These are phyloP conservation scores for Prunus davidiana DNA, from an alignment of 306 rosid genomes.

Conservation along the genomic window DNA sequence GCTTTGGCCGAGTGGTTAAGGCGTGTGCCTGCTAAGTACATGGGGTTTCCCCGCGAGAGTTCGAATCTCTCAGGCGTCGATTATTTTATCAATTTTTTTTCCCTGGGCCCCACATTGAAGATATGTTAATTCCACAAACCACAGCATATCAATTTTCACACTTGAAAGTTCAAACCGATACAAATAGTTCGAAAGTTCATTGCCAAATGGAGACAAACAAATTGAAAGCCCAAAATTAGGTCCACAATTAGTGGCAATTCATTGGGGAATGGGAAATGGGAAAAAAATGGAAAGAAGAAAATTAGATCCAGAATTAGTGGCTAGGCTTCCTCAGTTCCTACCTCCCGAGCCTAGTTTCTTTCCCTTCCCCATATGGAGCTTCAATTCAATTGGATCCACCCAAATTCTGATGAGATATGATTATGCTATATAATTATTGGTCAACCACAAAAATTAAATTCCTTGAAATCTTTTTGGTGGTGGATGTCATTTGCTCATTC, in stretches of 20 bases:
- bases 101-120: background rate
- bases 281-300: background rate
- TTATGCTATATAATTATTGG: background rate
- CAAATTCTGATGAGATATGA: background rate
- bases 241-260: background rate
- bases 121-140: background rate
- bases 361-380: background rate
- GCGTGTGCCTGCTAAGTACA: constrained; percentile 44
- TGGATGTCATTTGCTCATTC: background rate
- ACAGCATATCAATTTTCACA: too few species aligned
- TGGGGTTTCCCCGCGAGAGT: constrained; percentile 41
- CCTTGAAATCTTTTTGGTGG: background rate
- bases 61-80: constrained; percentile 29
- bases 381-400: background rate
- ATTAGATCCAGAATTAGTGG: background rate
- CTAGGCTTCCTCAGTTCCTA: background rate
- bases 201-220: too few species aligned
- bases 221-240: too few species aligned
- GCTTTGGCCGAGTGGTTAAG: constrained; percentile 50
- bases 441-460: background rate
- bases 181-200: background rate
- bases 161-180: too few species aligned
- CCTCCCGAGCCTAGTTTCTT: constrained; percentile 7
- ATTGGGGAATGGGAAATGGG: background rate
- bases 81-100: too few species aligned